These are phyloP conservation scores for Collybia sordida DNA, from an alignment of 768 basidiomycete species.

Conservation along the genomic window DNA sequence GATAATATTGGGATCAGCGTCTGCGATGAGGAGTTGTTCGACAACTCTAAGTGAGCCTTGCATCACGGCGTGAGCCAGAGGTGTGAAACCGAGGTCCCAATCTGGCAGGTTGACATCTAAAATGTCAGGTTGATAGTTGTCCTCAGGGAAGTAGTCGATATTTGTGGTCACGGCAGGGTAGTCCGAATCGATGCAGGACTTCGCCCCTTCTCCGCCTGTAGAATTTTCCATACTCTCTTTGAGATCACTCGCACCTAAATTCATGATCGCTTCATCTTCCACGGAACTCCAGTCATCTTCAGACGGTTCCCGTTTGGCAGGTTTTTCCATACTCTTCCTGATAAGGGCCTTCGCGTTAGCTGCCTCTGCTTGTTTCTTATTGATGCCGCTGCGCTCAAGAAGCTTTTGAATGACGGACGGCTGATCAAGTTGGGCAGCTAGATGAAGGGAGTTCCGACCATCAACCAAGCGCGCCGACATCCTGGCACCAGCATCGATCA, in stretches of 20 bases:
- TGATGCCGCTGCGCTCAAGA: constrained; percentile 45
- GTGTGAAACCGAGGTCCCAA: constrained; percentile 59
- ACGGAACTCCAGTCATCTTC: constrained; percentile 53
- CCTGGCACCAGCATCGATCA: constrained; percentile 55
- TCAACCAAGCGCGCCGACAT: constrained; percentile 58
- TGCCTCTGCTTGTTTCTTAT: constrained; percentile 28
- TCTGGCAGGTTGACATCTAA: constrained; percentile 53
- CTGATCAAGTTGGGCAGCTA: constrained; percentile 51
- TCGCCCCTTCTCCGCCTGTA: too few relatives aligned
- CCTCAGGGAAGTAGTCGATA: constrained; percentile 44
- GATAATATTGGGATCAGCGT: constrained; percentile 43
- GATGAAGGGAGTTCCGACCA: constrained; percentile 53
- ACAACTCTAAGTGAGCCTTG: constrained; percentile 43
- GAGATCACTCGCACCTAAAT: constrained; percentile 20
- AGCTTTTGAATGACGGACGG: constrained; percentile 45
- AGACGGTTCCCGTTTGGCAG: constrained; percentile 28
- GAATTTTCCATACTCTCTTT: constrained; percentile 15
- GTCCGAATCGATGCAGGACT: too few relatives aligned
- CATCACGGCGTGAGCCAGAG: constrained; percentile 51
- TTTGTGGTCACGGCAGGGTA: constrained; percentile 16
- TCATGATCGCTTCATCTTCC: constrained; percentile 26
- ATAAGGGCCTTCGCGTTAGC: constrained; percentile 24
- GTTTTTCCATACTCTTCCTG: constrained; percentile 20
- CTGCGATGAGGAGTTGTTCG: constrained; percentile 44
- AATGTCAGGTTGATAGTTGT: constrained; percentile 51